Conservation (phyloP, 140 eudicot genomes). For the Oenanthe javanica region DNA sequence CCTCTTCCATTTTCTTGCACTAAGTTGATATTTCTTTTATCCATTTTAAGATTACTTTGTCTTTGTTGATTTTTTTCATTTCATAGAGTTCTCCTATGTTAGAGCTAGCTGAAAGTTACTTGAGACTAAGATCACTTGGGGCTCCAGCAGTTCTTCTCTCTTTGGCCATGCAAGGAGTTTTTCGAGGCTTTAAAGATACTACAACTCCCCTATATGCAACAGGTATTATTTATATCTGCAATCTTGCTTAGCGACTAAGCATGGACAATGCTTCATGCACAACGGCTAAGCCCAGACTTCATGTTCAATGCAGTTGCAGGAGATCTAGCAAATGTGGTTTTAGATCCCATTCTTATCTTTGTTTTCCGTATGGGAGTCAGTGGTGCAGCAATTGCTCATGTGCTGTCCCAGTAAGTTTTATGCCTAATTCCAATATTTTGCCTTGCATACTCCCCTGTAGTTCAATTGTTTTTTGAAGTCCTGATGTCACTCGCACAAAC, state of each 20-base stretch:
- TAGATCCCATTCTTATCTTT: conserved; percentile 69
- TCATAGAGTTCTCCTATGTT: conserved; percentile 48
- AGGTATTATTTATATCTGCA: conserved; percentile 26
- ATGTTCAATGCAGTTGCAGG: conserved; percentile 45
- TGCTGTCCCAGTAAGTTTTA: conserved; percentile 64
- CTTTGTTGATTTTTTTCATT: not conserved
- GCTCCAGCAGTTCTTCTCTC: conserved; percentile 66
- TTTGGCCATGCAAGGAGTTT: conserved; percentile 67
- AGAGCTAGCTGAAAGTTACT: conserved; percentile 38
- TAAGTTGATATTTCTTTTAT: not conserved
- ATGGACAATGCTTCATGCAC: not conserved
- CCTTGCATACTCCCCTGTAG: not conserved
- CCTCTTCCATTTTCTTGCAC: not conserved
- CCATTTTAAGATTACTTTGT: not conserved
- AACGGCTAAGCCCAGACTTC: not conserved
- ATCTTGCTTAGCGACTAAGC: not conserved
- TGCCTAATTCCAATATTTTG: not conserved
- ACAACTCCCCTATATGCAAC: conserved; percentile 74
- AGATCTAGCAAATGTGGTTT: conserved; percentile 45
- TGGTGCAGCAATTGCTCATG: conserved; percentile 90
- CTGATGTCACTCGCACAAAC: not conserved
- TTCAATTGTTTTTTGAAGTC: not conserved
- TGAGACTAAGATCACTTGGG: conserved; percentile 48
- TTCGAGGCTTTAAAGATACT: conserved; percentile 74
- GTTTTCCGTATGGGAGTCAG: conserved; percentile 51